phyloP scores from a whole-genome alignment of 176 grass and related monocot genomes.

The Raddia distichophylla region DNA sequence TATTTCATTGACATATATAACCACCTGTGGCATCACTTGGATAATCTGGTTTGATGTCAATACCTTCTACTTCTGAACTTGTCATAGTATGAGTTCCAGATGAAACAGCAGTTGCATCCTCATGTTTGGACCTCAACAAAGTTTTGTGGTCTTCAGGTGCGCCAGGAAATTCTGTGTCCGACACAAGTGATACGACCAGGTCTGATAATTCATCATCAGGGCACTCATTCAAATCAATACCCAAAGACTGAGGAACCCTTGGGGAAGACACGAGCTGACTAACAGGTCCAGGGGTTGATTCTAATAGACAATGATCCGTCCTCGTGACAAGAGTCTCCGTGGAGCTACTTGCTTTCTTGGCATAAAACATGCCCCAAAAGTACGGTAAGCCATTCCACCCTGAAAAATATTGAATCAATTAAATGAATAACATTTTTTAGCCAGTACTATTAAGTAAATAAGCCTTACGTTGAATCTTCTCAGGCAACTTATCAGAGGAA shows the following conservation, averaged over 20 bases:
- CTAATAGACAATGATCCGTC: conserved; percentile 32
- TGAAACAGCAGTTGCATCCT: conserved; percentile 24
- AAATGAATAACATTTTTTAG: conserved; percentile 36
- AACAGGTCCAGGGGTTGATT: conserved; percentile 33
- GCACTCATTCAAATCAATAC: conserved; percentile 69
- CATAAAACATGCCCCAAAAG: conserved; percentile 88
- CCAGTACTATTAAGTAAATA: conserved; percentile 26
- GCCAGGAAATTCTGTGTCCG: conserved; percentile 41
- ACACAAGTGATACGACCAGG: conserved; percentile 28
- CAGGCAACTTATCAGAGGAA: conserved; percentile 80
- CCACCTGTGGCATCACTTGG: conserved; percentile 49
- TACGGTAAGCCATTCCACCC: conserved; percentile 93
- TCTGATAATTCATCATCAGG: conserved; percentile 57
- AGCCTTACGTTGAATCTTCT: conserved; percentile 78
- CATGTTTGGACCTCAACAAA: conserved; percentile 31
- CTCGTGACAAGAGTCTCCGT: conserved; percentile 25
- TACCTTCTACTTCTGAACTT: conserved; percentile 13
- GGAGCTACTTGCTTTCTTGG: conserved; percentile 44
- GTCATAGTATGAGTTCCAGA: conserved; percentile 22
- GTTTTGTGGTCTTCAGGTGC: conserved; percentile 35
- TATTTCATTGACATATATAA: conserved; percentile 32
- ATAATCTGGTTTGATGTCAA: conserved; percentile 31
- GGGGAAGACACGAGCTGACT: conserved; percentile 41
- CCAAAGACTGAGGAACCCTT: conserved; percentile 51
- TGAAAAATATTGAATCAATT: conserved; percentile 52